Evolutionary conservation across 2,329 filamentous ascomycete genomes (phyloP).

Genomic region (Nigrospora sphaerica): DNA sequence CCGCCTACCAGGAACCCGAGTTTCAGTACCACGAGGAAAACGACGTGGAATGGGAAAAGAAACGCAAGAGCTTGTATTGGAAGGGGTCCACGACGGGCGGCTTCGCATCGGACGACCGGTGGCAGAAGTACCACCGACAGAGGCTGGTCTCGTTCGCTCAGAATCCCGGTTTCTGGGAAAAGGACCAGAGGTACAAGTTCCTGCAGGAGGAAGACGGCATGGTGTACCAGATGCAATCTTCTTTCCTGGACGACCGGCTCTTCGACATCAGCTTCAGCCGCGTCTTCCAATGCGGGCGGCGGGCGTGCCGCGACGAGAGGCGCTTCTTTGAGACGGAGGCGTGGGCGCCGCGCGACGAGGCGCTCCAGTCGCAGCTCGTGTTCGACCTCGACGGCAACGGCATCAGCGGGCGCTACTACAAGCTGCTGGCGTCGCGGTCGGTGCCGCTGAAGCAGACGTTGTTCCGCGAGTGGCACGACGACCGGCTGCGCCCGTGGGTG

Average conservation of each 20-base stretch:
- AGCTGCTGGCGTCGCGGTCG: constrained; percentile 38
- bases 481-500: constrained; percentile 46
- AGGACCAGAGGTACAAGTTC: too few species aligned
- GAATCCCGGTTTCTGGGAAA: constrained; percentile 7
- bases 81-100: constrained; percentile 48
- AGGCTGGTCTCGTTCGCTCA: constrained; percentile 32
- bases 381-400: constrained; percentile 52
- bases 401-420: constrained; percentile 45
- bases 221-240: constrained; percentile 26
- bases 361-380: constrained; percentile 30
- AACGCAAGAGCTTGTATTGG: constrained; percentile 48
- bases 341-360: constrained; percentile 25
- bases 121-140: constrained; percentile 40
- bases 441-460: constrained; percentile 44
- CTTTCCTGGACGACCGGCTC: constrained; percentile 27
- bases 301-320: constrained; percentile 27
- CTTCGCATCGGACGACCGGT: constrained; percentile 23
- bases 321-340: constrained; percentile 20
- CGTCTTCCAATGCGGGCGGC: constrained; percentile 34
- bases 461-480: constrained; percentile 51
- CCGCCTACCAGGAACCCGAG: constrained; percentile 36
- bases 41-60: constrained; percentile 41
- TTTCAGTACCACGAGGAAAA: constrained; percentile 30
- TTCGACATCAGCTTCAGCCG: constrained; percentile 38
- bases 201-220: constrained; percentile 7